Evolutionary conservation across 306 rosid species (phyloP).

Genomic region (Begonia peltatifolia): DNA sequence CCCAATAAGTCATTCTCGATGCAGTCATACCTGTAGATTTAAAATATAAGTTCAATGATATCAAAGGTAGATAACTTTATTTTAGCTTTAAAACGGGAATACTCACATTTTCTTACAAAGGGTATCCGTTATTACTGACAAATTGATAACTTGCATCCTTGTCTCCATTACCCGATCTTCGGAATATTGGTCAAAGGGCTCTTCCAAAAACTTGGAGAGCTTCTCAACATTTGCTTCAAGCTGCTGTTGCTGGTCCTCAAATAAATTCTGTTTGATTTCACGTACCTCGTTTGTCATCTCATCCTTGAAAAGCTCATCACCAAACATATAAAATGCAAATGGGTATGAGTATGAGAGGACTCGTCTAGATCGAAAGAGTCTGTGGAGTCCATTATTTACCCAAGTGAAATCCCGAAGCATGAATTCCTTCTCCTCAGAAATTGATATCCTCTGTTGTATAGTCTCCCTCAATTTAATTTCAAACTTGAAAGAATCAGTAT

Average conservation of each 20-base stretch:
- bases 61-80: background rate
- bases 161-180: conserved; percentile 48
- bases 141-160: conserved; percentile 70
- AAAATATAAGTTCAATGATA: conserved; percentile 12
- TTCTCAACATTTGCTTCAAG: conserved; percentile 88
- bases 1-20: conserved; percentile 85
- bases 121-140: conserved; percentile 44
- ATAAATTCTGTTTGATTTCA: conserved; percentile 73
- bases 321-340: conserved; percentile 95
- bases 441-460: conserved; percentile 43
- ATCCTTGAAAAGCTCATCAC: conserved; percentile 80
- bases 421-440: conserved; percentile 54
- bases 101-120: conserved; percentile 75
- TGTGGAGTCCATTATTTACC: conserved; percentile 64
- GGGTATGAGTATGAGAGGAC: conserved; percentile 92
- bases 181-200: conserved; percentile 46
- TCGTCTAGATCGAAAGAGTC: conserved; percentile 93
- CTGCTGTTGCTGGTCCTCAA: conserved; percentile 98
- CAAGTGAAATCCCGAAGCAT: conserved; percentile 66
- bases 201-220: conserved; percentile 71
- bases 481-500: conserved; percentile 85
- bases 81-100: conserved; percentile 1
- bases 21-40: conserved; percentile 74
- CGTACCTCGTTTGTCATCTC: conserved; percentile 53
- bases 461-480: conserved; percentile 69